A percentile compares a stretch with the other conserved stretches of the same genome.
These are phyloP conservation scores for Fusarium poae DNA, from an alignment of 2,329 filamentous ascomycete species.

Conservation along the genomic window DNA sequence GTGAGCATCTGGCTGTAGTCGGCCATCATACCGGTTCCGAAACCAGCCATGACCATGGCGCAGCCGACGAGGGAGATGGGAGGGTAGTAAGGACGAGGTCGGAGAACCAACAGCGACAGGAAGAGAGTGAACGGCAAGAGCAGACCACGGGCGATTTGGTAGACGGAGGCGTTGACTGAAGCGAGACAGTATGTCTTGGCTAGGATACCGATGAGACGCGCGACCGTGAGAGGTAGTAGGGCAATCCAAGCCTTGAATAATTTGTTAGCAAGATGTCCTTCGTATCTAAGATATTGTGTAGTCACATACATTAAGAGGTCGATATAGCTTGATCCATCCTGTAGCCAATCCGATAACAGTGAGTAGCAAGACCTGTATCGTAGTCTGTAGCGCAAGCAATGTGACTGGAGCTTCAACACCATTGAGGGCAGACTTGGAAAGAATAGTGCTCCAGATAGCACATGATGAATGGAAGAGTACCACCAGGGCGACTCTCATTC, in stretches of 20 bases:
- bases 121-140: constrained; percentile 47
- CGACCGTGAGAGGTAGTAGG: constrained; percentile 46
- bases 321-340: constrained; percentile 45
- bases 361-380: constrained; percentile 44
- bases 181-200: constrained; percentile 49
- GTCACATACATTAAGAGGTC: constrained; percentile 40
- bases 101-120: constrained; percentile 46
- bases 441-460: constrained; percentile 48
- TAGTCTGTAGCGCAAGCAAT: constrained; percentile 45
- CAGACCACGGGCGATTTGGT: constrained; percentile 47
- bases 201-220: constrained; percentile 46
- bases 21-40: constrained; percentile 47
- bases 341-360: constrained; percentile 43
- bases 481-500: constrained; percentile 43
- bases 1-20: constrained; percentile 49
- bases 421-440: constrained; percentile 48
- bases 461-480: constrained; percentile 48
- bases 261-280: constrained; percentile 1
- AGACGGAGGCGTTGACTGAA: constrained; percentile 48
- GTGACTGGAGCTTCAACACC: constrained; percentile 47
- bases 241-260: constrained; percentile 42
- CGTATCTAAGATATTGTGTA: background rate
- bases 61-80: constrained; percentile 46
- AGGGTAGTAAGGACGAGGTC: constrained; percentile 48
- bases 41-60: constrained; percentile 48